phyloP scores from a whole-genome alignment of 129 eudicot genomes.

The Pittosporum tobira region DNA sequence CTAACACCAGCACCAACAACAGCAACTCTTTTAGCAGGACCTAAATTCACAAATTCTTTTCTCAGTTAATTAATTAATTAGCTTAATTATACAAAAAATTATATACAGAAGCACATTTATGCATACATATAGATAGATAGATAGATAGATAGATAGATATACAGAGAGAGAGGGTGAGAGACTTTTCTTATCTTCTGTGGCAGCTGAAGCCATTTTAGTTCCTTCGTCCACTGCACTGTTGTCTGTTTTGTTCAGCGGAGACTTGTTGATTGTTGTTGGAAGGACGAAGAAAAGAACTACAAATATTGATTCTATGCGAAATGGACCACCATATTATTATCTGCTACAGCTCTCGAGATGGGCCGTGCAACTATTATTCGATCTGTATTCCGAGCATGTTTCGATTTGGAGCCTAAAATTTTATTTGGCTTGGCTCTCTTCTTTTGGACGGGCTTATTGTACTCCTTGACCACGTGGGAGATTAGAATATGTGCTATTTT shows the following conservation, averaged over 20 bases:
- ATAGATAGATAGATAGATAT: background rate
- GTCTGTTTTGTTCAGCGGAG: background rate
- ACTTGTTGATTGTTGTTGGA: background rate
- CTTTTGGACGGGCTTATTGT: too few relatives aligned
- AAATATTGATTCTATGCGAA: too few relatives aligned
- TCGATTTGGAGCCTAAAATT: too few relatives aligned
- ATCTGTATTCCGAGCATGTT: too few relatives aligned
- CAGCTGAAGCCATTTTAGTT: conserved; percentile 20
- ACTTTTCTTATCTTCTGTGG: conserved; percentile 23
- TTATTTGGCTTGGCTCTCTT: too few relatives aligned
- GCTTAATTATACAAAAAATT: background rate
- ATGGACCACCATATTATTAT: too few relatives aligned
- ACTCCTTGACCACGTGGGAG: too few relatives aligned
- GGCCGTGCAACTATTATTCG: too few relatives aligned
- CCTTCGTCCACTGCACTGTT: background rate
- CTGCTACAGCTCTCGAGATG: too few relatives aligned
- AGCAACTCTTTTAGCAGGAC: conserved; percentile 63
- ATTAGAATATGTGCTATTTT: too few relatives aligned
- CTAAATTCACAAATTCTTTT: conserved; percentile 26
- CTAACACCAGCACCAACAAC: conserved; percentile 98
- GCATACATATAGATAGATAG: too few relatives aligned
- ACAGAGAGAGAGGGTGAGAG: background rate
- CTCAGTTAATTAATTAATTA: background rate
- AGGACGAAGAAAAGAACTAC: too few relatives aligned
- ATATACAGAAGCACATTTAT: background rate